Evolutionary conservation across 2,329 filamentous ascomycete genomes (phyloP), one percentile per base, ranked within the genome.

Genomic region (Penicillium sp.): DNA sequence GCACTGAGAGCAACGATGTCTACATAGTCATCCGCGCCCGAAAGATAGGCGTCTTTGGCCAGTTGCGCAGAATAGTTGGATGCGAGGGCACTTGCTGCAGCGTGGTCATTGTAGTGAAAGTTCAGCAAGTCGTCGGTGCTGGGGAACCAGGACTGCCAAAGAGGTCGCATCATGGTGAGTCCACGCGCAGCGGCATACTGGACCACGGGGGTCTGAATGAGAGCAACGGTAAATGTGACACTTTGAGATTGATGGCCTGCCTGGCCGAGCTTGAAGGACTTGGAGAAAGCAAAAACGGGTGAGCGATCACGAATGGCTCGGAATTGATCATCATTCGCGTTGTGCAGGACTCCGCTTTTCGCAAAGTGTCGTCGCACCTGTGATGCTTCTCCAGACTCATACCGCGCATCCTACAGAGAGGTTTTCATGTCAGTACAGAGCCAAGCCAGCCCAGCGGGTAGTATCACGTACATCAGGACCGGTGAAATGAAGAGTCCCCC

Each of bases 281-380:
- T 89, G 14, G 87, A 83, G 73, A 93, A 95, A 0, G 91, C 91
- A 77, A 95, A 94, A 3, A 93, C 88, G 0, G 92, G 92, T 73
- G 94, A 89, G 33, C 91, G 84, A 54, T 93, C 88, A 81, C 89
- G 89, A 63, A 93, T 89, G 6, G 81, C 78, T 3, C 91, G 85
- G 75, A 88, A 93, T 0, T 79, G 76, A n/a, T 77, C 75, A 68
- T 95, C 91, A 16, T 89, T 83, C 51, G 81, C 75, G 70, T 95
- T 91, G 57, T 83, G 81, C 22, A 96, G 77, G 1, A 81, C 83
- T 4, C 90, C 88, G 13, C 83, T 87, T 60, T 83, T 81, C 0
- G 91, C 86, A 75, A 96, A 96, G 1, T 83, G 81, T 64, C 87
- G 85, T 55, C 91, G 85, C 25, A 95, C 79, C 8, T 82, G 63